Percentiles rank a stretch among this genome's conserved stretches.
phyloP scores from a whole-genome alignment of 2,329 filamentous ascomycete species.

The Arthroderma sp. region DNA sequence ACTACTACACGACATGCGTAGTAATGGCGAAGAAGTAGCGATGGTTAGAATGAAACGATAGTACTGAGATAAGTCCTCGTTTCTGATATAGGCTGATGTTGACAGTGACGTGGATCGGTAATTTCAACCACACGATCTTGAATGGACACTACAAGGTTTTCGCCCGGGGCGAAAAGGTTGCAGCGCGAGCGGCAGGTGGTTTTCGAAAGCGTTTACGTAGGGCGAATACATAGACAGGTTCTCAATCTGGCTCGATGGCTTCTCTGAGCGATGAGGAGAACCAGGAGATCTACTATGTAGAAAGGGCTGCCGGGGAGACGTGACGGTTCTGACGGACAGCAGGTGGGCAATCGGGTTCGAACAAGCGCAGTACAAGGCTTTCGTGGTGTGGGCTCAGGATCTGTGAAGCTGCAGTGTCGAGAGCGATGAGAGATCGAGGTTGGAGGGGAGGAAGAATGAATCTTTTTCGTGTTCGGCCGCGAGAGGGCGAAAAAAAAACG shows the following conservation, averaged over 20 bases:
- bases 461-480: background rate
- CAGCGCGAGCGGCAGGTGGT: constrained; percentile 88
- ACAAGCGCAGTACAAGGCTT: background rate
- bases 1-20: constrained; percentile 51
- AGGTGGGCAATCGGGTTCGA: background rate
- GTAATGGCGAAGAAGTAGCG: constrained; percentile 12
- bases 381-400: background rate
- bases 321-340: background rate
- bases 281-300: constrained; percentile 7
- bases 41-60: constrained; percentile 8
- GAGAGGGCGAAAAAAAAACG: background rate
- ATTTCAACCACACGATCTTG: constrained; percentile 83
- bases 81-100: constrained; percentile 12
- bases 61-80: constrained; percentile 17
- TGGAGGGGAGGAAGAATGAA: background rate
- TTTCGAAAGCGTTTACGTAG: constrained; percentile 87
- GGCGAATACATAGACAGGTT: constrained; percentile 96
- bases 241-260: constrained; percentile 26
- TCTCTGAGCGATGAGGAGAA: constrained; percentile 27
- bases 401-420: background rate
- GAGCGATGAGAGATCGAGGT: background rate
- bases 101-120: constrained; percentile 24
- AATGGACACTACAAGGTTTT: constrained; percentile 82
- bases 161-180: constrained; percentile 92
- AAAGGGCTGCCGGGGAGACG: background rate